These are phyloP conservation scores for Blepharisma undulans DNA, from an alignment of 169 alveolate genomes.

Conservation along the genomic window DNA sequence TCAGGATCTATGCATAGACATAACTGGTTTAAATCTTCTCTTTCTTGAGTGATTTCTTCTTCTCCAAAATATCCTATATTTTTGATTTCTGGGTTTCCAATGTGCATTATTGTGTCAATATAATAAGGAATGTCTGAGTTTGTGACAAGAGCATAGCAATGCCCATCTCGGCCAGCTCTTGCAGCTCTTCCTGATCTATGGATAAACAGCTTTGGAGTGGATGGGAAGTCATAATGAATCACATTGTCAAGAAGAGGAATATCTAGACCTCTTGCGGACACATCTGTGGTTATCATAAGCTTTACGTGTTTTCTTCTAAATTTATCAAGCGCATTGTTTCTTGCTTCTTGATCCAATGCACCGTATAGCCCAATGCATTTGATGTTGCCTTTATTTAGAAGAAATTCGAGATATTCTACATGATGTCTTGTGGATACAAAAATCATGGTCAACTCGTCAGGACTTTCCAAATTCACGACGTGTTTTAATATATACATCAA, in stretches of 20 bases:
- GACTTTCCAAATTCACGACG: constrained; percentile 6
- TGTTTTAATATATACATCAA: not conserved
- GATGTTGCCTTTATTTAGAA: not conserved
- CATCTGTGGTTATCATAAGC: constrained; percentile 86
- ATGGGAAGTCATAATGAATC: constrained; percentile 98
- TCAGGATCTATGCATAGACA: constrained; percentile 26
- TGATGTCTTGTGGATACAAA: constrained; percentile 33
- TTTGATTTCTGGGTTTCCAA: constrained; percentile 27
- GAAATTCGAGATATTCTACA: constrained; percentile 7
- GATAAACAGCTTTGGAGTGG: constrained; percentile 95
- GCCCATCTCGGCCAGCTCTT: constrained; percentile 83
- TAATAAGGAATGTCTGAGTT: constrained; percentile 19
- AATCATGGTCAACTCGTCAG: not conserved
- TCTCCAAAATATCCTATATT: constrained; percentile 55
- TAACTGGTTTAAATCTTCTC: constrained; percentile 28
- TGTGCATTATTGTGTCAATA: constrained; percentile 45
- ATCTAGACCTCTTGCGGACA: constrained; percentile 88
- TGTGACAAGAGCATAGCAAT: not conserved
- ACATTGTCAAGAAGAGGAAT: constrained; percentile 75
- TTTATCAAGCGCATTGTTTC: constrained; percentile 76
- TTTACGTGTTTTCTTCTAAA: constrained; percentile 67
- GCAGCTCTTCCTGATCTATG: constrained; percentile 99
- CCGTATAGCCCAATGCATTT: constrained; percentile 92
- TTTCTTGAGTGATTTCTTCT: constrained; percentile 41
- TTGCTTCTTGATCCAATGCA: constrained; percentile 94